Percentiles rank a stretch among this genome's conserved stretches.
Conservation (phyloP, 305 asterid species). For the Fraxinus angustifolia region DNA sequence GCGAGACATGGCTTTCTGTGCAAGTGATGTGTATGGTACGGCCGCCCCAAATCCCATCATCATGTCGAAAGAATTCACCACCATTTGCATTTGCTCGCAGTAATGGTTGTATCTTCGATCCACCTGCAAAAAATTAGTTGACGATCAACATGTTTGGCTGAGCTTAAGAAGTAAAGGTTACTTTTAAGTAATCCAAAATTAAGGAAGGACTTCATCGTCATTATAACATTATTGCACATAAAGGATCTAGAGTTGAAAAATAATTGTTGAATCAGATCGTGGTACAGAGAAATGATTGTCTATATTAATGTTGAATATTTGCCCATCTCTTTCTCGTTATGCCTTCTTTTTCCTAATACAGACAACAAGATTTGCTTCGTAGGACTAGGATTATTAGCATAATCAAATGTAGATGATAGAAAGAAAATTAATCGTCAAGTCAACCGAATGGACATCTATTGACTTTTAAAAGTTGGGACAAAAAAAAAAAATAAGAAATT, state of each 20-base stretch:
- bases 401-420: conserved; percentile 12
- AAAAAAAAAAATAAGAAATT: background rate
- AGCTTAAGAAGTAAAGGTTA: background rate
- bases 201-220: background rate
- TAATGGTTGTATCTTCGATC: conserved; percentile 85
- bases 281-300: conserved; percentile 37
- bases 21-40: conserved; percentile 75
- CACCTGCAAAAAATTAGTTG: conserved; percentile 44
- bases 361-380: conserved; percentile 21
- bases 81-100: conserved; percentile 98
- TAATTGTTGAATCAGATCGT: conserved; percentile 28
- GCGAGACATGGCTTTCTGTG: conserved; percentile 94
- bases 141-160: background rate
- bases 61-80: conserved; percentile 88
- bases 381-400: background rate
- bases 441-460: conserved; percentile 23
- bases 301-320: conserved; percentile 44
- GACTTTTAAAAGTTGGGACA: background rate
- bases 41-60: conserved; percentile 97
- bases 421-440: conserved; percentile 25
- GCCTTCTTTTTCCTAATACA: conserved; percentile 37
- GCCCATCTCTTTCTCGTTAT: conserved; percentile 28
- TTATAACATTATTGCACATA: background rate
- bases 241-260: background rate
- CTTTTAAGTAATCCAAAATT: background rate